A percentile compares a stretch with the other conserved stretches of the same genome.
Conservation (phyloP, 495 filamentous ascomycete species). For the Margaritispora aquatica region DNA sequence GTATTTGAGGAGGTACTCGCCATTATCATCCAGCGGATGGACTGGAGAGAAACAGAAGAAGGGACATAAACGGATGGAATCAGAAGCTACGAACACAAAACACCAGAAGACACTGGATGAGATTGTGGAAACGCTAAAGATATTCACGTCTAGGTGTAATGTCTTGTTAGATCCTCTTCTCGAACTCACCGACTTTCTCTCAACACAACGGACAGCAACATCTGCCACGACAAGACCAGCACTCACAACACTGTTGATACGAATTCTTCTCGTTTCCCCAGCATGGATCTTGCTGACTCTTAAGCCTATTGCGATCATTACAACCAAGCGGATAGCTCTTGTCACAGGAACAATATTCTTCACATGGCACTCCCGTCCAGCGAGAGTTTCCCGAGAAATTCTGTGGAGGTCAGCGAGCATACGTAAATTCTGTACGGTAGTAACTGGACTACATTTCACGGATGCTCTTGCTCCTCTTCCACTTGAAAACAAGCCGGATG, state of each 20-base stretch:
- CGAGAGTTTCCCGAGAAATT: conserved; percentile 76
- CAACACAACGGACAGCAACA: conserved; percentile 84
- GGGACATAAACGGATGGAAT: conserved; percentile 42
- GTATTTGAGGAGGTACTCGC: conserved; percentile 87
- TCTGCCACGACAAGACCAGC: conserved; percentile 90
- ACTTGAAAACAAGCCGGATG: conserved; percentile 13
- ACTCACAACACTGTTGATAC: conserved; percentile 80
- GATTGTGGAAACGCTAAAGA: conserved; percentile 86
- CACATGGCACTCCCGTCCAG: conserved; percentile 86
- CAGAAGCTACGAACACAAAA: conserved; percentile 56
- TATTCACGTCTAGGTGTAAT: conserved; percentile 85
- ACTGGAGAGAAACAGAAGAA: conserved; percentile 43
- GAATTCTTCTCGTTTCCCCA: conserved; percentile 81
- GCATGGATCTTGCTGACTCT: conserved; percentile 75
- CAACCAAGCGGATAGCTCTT: conserved; percentile 75
- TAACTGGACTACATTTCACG: conserved; percentile 77
- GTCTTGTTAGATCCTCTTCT: conserved; percentile 84
- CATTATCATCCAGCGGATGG: conserved; percentile 78
- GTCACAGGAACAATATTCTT: conserved; percentile 72
- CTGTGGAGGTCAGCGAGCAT: conserved; percentile 81
- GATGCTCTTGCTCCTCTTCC: conserved; percentile 9
- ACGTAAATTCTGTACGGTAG: conserved; percentile 53
- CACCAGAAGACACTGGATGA: conserved; percentile 86
- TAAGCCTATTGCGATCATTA: conserved; percentile 78
- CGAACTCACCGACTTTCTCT: conserved; percentile 86